A percentile compares a stretch with the other conserved stretches of the same genome.
Evolutionary conservation across 1,284 basidiomycete species (phyloP).

Genomic region (Rhodotorula sp.): DNA sequence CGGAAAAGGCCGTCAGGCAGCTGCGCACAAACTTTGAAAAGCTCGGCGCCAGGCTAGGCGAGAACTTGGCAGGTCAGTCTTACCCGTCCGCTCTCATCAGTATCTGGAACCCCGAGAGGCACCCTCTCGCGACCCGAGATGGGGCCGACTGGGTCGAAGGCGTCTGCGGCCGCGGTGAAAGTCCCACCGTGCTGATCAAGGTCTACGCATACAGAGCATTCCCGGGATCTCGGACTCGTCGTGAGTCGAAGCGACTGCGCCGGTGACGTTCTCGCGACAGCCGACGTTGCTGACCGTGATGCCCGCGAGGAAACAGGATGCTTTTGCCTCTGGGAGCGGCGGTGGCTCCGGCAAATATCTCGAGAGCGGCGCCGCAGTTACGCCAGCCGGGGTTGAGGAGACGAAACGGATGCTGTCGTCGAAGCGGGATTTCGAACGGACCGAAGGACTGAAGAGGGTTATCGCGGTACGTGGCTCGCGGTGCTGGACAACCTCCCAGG

Average conservation of each 20-base stretch:
- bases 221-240: constrained; percentile 38
- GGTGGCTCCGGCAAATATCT: constrained; percentile 43
- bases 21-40: constrained; percentile 31
- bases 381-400: constrained; percentile 56
- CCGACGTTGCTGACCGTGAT: too few species aligned
- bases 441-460: constrained; percentile 90
- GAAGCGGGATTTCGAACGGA: constrained; percentile 77
- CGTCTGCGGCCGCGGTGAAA: too few species aligned
- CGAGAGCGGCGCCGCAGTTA: constrained; percentile 42
- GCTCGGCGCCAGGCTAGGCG: constrained; percentile 33
- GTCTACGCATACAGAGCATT: constrained; percentile 26
- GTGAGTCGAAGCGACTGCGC: constrained; percentile 4
- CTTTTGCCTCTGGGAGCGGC: constrained; percentile 35
- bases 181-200: background rate
- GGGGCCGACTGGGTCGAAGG: too few species aligned
- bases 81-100: background rate
- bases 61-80: constrained; percentile 39
- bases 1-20: constrained; percentile 28
- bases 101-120: too few species aligned
- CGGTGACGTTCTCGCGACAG: too few species aligned
- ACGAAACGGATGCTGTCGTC: constrained; percentile 82
- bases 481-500: too few species aligned
- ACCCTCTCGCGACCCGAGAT: too few species aligned
- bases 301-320: constrained; percentile 16
- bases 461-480: constrained; percentile 60